These are phyloP conservation scores for Tetrapisispora taiwanensis DNA, from an alignment of 805 yeast genomes.

Conservation along the genomic window DNA sequence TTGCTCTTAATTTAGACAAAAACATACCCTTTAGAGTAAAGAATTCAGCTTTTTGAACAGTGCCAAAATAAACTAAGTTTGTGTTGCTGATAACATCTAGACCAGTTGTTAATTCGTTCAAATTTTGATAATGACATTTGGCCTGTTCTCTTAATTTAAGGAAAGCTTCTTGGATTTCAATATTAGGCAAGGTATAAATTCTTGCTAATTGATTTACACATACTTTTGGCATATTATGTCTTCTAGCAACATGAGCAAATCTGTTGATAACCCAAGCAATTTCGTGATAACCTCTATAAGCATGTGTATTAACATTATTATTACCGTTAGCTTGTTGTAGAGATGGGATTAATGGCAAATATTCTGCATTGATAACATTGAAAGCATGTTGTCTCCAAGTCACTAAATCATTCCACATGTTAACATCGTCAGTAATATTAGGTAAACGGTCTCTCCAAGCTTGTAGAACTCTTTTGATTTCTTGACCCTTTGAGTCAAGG, in stretches of 20 bases:
- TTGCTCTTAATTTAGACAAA: conserved; percentile 76
- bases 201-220: conserved; percentile 87
- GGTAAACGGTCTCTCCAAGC: conserved; percentile 98
- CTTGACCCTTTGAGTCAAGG: conserved; percentile 86
- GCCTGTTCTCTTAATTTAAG: conserved; percentile 93
- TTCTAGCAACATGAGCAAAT: conserved; percentile 96
- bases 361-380: conserved; percentile 88
- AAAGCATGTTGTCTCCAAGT: conserved; percentile 99
- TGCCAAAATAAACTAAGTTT: conserved; percentile 88
- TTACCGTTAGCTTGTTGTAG: conserved; percentile 60
- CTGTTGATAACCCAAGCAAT: conserved; percentile 98
- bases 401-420: conserved; percentile 93
- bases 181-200: conserved; percentile 91
- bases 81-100: conserved; percentile 95
- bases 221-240: conserved; percentile 94
- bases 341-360: conserved; percentile 84
- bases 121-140: conserved; percentile 90
- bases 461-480: conserved; percentile 83
- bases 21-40: conserved; percentile 98
- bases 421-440: conserved; percentile 94
- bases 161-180: conserved; percentile 97
- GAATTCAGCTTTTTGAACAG: conserved; percentile 96
- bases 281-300: conserved; percentile 96
- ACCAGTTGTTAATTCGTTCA: conserved; percentile 85
- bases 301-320: conserved; percentile 78